Conservation (phyloP, 768 basidiomycete genomes). For the Amanita polypyramis region DNA sequence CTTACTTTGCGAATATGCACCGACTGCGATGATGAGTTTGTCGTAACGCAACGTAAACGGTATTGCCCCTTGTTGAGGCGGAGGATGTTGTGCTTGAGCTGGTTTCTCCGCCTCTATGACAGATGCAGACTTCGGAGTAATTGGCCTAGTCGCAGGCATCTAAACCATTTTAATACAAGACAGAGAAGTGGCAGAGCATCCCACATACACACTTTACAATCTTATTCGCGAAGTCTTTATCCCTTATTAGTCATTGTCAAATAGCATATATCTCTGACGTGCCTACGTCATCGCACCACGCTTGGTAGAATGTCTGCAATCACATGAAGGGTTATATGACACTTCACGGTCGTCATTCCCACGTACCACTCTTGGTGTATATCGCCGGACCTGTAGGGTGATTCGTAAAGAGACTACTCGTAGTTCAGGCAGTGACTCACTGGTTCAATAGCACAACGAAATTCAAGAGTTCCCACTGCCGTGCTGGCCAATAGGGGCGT, state of each 20-base stretch:
- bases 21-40: constrained; percentile 77
- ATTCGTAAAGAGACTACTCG: not conserved
- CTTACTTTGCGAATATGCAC: constrained; percentile 78
- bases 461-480: constrained; percentile 79
- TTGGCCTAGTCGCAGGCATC: constrained; percentile 53
- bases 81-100: not conserved
- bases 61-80: constrained; percentile 5
- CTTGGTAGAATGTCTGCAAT: constrained; percentile 50
- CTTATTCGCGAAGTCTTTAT: constrained; percentile 49
- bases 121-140: constrained; percentile 17
- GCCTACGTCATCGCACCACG: constrained; percentile 72
- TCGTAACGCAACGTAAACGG: constrained; percentile 62
- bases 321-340: not conserved
- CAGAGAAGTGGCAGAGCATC: not conserved
- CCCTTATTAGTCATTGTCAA: not conserved
- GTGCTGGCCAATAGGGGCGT: constrained; percentile 59
- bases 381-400: constrained; percentile 36
- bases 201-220: constrained; percentile 47
- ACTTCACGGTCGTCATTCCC: not conserved
- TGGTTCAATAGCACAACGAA: constrained; percentile 70
- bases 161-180: constrained; percentile 13
- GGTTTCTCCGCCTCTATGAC: not conserved
- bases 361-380: constrained; percentile 45
- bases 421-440: constrained; percentile 28
- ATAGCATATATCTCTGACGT: constrained; percentile 8